These are phyloP conservation scores for Phialophora tarda DNA, from an alignment of 2,329 filamentous ascomycete species.

Conservation along the genomic window DNA sequence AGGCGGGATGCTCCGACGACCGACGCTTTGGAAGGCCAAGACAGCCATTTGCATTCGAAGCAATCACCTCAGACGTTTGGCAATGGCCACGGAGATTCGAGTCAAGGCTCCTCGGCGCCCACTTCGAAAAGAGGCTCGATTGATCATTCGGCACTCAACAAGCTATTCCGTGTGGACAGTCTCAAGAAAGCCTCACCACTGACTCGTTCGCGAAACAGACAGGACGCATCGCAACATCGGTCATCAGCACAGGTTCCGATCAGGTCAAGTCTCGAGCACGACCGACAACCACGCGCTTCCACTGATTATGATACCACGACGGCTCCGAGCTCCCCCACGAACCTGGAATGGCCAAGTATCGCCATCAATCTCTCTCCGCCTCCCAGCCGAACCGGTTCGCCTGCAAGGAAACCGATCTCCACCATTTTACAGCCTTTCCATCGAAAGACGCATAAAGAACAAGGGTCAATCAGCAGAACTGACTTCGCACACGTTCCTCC, in stretches of 20 bases:
- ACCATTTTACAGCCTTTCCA: conserved; percentile 49
- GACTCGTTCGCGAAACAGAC: conserved; percentile 26
- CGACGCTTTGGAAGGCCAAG: conserved; percentile 5
- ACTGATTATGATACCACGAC: conserved; percentile 53
- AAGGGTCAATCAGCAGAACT: conserved; percentile 52
- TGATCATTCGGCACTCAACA: conserved; percentile 32
- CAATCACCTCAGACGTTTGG: conserved; percentile 12
- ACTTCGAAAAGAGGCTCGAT: conserved; percentile 35
- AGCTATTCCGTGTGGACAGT: conserved; percentile 24
- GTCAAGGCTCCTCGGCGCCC: conserved; percentile 30
- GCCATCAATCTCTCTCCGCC: conserved; percentile 68
- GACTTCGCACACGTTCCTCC: conserved; percentile 39
- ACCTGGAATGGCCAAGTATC: conserved; percentile 61
- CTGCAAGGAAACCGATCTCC: conserved; percentile 61
- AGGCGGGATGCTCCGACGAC: conserved; percentile 16
- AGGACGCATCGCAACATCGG: conserved; percentile 22
- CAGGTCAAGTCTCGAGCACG: conserved; percentile 32
- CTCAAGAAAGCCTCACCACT: conserved; percentile 28
- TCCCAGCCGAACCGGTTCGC: conserved; percentile 68
- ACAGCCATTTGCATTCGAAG: conserved; percentile 14
- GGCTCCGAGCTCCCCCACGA: conserved; percentile 48
- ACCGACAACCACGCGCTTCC: conserved; percentile 44
- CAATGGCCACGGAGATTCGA: conserved; percentile 23
- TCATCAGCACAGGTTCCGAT: conserved; percentile 10
- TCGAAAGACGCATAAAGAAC: conserved; percentile 37